Base-by-base conservation (phyloP, 352 stramenopile genomes). In the Phytophthora syringae region DNA sequence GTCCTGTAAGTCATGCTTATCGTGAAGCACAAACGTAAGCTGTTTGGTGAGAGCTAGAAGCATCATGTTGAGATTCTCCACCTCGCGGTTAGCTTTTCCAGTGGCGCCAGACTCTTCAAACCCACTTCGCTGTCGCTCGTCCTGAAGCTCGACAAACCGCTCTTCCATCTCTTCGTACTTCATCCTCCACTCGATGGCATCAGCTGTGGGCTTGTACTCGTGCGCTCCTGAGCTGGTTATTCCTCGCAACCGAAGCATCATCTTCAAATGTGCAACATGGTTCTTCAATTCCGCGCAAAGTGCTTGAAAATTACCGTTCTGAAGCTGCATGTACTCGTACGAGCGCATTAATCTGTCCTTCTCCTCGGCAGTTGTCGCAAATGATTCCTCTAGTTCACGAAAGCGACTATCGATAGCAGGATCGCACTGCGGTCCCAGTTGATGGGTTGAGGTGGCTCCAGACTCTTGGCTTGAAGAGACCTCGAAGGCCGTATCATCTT, bases 131-230 rank as follows among this genome's bases (percentile, higher is more conserved):
- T 81, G 63, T 34, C 84, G 15, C 25, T 79, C 73, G 1, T 89
- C 74, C 52, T 92, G 79, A 1, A 92, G 63, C 34, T 85, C 70
- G 2, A 64, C 44, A 20, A 83, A 83, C 5, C 72, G 70, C 45
- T 93, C 79, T 53, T 92, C 79, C 32, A 93, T 67, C 48, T 94
- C 82, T 66, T 94, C 87, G 51, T 88, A 93, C 60, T 92, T 95
- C 58, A 93, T 80, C 16, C 85, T 72, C 87, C 85, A 95, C 57
- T 93, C 85, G 44, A 95, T 89, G 18, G 87, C 83, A 63, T 93
- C 85, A 12, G 76, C 65, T 24, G 83, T 86, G 21, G 85, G 86
- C 18, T 86, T 66, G 53, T 92, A 90, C 5, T 91, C 77, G 22
- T 60, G 48, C 11, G 55, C 37, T 6, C 70, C 81, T 20, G 54